Evolutionary conservation across 768 basidiomycete species (phyloP).

Genomic region (Holtermannia corniformis): DNA sequence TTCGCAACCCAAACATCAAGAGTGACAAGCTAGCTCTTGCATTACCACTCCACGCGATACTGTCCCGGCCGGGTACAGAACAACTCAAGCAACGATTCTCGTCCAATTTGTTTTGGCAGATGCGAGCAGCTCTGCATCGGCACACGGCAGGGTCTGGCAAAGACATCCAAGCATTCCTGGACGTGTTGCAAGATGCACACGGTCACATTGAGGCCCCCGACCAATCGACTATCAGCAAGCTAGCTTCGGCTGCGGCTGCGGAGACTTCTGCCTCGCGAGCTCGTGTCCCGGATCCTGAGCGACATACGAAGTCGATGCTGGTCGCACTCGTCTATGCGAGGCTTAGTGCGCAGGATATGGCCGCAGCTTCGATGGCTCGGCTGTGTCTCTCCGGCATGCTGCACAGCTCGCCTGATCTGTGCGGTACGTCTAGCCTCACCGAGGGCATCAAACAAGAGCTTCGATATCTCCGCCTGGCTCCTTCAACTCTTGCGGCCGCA

Average conservation of each 20-base stretch:
- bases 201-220: constrained; percentile 21
- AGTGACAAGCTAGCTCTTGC: background rate
- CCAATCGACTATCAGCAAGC: constrained; percentile 1
- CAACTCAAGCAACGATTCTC: too few relatives aligned
- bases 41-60: too few relatives aligned
- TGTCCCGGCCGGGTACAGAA: too few relatives aligned
- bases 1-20: background rate
- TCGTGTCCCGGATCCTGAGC: background rate
- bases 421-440: background rate
- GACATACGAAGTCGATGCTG: constrained; percentile 6
- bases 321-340: constrained; percentile 6
- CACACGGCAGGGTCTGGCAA: constrained; percentile 13
- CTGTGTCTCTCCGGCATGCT: background rate
- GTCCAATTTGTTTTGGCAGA: constrained; percentile 62
- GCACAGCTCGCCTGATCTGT: background rate
- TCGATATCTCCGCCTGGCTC: background rate
- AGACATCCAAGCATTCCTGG: constrained; percentile 17
- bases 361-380: background rate
- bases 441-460: background rate
- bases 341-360: too few relatives aligned
- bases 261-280: background rate
- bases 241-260: background rate
- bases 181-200: constrained; percentile 12
- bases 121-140: constrained; percentile 70
- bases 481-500: background rate